Conservation (phyloP, 2,329 filamentous ascomycete species). For the Xylaria digitata region DNA sequence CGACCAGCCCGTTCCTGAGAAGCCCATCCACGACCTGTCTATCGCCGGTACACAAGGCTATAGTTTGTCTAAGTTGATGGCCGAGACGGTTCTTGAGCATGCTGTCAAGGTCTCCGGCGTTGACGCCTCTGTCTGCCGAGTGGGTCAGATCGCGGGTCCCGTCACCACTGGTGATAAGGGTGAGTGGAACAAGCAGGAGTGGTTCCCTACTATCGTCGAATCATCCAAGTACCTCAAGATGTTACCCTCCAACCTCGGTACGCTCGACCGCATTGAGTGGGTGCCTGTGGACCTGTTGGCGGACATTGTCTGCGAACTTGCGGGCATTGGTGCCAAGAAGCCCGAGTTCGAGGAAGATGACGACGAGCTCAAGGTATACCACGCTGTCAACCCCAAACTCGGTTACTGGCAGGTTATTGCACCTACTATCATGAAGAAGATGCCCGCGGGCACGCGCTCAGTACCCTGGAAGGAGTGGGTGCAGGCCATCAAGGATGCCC, state of each 20-base stretch:
- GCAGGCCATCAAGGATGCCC: slow-evolving; percentile 35
- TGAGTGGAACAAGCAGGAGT: slow-evolving; percentile 66
- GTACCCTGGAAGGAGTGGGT: slow-evolving; percentile 42
- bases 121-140: slow-evolving; percentile 54
- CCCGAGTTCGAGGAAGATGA: slow-evolving; percentile 36
- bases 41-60: slow-evolving; percentile 52
- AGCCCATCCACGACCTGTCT: slow-evolving; percentile 49
- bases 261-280: slow-evolving; percentile 62
- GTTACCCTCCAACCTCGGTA: slow-evolving; percentile 59
- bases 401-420: slow-evolving; percentile 41
- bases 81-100: slow-evolving; percentile 56
- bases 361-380: slow-evolving; percentile 41
- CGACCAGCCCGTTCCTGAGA: slow-evolving; percentile 53
- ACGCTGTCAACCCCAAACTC: slow-evolving; percentile 42
- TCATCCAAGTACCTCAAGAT: slow-evolving; percentile 61
- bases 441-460: slow-evolving; percentile 36
- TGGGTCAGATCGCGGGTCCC: slow-evolving; percentile 61
- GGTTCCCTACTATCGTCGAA: slow-evolving; percentile 62
- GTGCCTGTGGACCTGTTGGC: slow-evolving; percentile 63
- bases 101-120: slow-evolving; percentile 52
- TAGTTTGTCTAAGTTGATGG: slow-evolving; percentile 57
- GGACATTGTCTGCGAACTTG: slow-evolving; percentile 58
- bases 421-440: slow-evolving; percentile 36
- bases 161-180: slow-evolving; percentile 52
- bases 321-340: slow-evolving; percentile 47